These are phyloP conservation scores for Exophiala aquamarina DNA, from an alignment of 2,329 filamentous ascomycete species.

Conservation along the genomic window DNA sequence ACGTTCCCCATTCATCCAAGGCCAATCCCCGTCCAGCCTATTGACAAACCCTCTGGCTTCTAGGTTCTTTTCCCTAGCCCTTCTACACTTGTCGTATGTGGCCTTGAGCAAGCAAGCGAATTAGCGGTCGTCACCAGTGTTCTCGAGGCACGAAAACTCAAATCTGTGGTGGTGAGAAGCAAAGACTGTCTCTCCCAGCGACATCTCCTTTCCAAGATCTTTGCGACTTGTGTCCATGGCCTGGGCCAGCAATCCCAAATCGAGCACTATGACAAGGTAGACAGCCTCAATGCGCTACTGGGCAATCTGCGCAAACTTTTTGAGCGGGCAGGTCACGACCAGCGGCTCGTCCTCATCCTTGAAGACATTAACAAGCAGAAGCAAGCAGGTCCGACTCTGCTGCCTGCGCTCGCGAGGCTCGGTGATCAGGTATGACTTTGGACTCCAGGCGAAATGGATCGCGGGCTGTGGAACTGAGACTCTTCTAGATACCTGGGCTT, in stretches of 20 bases:
- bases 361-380: conserved; percentile 84
- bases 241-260: conserved; percentile 39
- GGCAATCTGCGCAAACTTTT: conserved; percentile 63
- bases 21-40: background rate
- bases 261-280: conserved; percentile 64
- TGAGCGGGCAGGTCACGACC: conserved; percentile 32
- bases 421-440: conserved; percentile 55
- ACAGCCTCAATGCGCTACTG: conserved; percentile 74
- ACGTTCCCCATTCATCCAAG: conserved; percentile 17
- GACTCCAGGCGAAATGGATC: conserved; percentile 13
- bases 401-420: conserved; percentile 77
- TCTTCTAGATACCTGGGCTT: conserved; percentile 69
- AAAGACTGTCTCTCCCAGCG: conserved; percentile 47
- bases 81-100: conserved; percentile 75
- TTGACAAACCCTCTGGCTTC: background rate
- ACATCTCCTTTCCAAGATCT: conserved; percentile 47
- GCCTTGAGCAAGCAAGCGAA: conserved; percentile 85
- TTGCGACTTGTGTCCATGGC: conserved; percentile 39
- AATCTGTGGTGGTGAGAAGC: conserved; percentile 43
- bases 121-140: conserved; percentile 66
- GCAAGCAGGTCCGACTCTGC: conserved; percentile 74
- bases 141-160: conserved; percentile 59
- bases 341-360: conserved; percentile 77
- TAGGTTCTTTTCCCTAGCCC: conserved; percentile 59
- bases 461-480: background rate